Evolutionary conservation across 257 asterid genomes (phyloP).

Genomic region (Penstemon barbatus): DNA sequence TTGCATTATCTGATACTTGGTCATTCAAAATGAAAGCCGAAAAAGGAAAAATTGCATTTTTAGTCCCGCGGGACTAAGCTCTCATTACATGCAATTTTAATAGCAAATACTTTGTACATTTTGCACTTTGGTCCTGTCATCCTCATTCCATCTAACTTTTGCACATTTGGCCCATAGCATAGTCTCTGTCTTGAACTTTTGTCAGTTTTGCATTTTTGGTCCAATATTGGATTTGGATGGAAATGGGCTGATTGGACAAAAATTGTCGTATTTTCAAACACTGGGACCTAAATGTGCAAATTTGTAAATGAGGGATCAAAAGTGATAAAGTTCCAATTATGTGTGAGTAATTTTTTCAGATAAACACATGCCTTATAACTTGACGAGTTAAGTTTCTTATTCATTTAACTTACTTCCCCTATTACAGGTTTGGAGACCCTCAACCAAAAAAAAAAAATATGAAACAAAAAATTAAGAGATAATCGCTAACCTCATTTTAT

Average conservation of each 20-base stretch:
- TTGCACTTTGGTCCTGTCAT: no score
- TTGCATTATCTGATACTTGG: background rate
- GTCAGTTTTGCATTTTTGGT: no score
- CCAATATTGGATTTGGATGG: no score
- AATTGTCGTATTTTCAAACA: no score
- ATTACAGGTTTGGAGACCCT: no score
- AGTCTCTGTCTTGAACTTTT: no score
- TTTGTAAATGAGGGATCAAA: background rate
- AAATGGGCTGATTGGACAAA: no score
- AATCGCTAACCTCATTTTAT: slow-evolving; percentile 50
- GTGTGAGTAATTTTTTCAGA: background rate
- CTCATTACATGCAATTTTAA: background rate
- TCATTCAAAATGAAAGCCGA: background rate
- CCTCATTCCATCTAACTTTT: no score
- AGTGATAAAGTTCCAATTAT: background rate
- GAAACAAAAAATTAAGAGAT: background rate
- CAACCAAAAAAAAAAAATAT: background rate
- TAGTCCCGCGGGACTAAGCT: background rate
- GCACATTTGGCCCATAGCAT: no score
- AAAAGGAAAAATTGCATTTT: background rate
- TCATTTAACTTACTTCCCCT: no score
- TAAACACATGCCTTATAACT: no score
- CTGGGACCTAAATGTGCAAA: background rate
- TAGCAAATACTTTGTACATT: background rate
- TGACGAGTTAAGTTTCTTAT: no score